Evolutionary conservation across 495 filamentous ascomycete species (phyloP).

Genomic region (Geoglossum glabrum): DNA sequence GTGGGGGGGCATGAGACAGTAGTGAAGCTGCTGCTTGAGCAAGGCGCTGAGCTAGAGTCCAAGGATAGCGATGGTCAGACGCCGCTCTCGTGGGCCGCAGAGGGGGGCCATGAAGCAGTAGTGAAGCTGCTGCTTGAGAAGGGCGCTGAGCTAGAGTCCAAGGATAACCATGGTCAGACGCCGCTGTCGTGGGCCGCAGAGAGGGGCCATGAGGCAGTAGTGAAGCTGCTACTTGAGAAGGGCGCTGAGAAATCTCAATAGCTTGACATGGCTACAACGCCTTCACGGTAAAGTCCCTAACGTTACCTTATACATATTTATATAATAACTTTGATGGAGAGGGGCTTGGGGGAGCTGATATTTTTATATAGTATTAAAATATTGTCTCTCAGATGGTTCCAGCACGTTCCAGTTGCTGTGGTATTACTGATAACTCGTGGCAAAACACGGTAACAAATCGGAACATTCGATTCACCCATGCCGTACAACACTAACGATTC

Average conservation of each 20-base stretch:
- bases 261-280: background rate
- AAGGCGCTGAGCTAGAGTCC: background rate
- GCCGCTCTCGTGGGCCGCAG: too few species aligned
- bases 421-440: background rate
- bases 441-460: background rate
- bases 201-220: background rate
- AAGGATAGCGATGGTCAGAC: too few species aligned
- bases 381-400: too few species aligned
- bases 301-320: background rate
- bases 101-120: too few species aligned
- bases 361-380: background rate
- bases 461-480: slow-evolving; percentile 12
- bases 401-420: too few species aligned
- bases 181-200: background rate
- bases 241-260: background rate
- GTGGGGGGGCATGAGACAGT: background rate
- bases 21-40: background rate
- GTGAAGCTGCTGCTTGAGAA: too few species aligned
- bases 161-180: background rate
- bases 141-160: too few species aligned
- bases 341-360: background rate
- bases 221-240: background rate
- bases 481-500: slow-evolving; percentile 13
- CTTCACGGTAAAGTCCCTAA: background rate
- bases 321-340: background rate